Base-by-base conservation (phyloP, 208 protist genomes). In the Trypanosoma lewisi region DNA sequence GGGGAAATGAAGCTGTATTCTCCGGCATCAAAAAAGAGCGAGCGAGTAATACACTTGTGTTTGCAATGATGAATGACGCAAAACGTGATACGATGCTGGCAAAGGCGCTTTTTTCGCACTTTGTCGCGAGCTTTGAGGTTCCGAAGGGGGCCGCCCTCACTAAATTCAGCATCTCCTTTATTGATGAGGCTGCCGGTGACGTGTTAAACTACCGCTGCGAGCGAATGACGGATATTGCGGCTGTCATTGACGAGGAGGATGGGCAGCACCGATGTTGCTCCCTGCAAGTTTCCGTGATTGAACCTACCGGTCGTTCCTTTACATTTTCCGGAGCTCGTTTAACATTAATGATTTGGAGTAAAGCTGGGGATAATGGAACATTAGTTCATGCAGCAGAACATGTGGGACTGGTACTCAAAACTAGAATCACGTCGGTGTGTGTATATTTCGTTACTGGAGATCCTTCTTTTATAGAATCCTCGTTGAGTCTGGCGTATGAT, bases 151-250 rank as follows among this genome's bases (percentile, higher is more conserved):
- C 7, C 9, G 36, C 69, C n/a, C 75, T 78, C 59, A 82, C 64
- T 1, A 73, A 80, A 42, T 76, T 91, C 39, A 72, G 33, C n/a
- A 55, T 88, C 4, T 84, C 76, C n/a, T 86, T 84, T 70, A 80
- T 82, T 11, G 77, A 88, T 19, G 75, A 84, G 34, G 58, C 59
- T 9, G 59, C 65, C 14, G 68, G 75, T 41, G 79, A 80, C 31
- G 21, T 84, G 39, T 70, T 88, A 25, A 70, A 84, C 45, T 88
- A 86, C 61, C 58, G 71, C 7, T 91, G 81, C 57, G 77, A 91
- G 42, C 73, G 78, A 9, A 63, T 72, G 8, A 67, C 49, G 33
- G 81, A 85, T 51, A 83, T 91, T 59, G 69, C 78, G 30, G 75
- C 63, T 48, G 67, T 86, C 1, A 63, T 88, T 36, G 79, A 88